These are phyloP conservation scores for Candolleomyces aberdarensis DNA, from an alignment of 768 basidiomycete species.

Conservation along the genomic window DNA sequence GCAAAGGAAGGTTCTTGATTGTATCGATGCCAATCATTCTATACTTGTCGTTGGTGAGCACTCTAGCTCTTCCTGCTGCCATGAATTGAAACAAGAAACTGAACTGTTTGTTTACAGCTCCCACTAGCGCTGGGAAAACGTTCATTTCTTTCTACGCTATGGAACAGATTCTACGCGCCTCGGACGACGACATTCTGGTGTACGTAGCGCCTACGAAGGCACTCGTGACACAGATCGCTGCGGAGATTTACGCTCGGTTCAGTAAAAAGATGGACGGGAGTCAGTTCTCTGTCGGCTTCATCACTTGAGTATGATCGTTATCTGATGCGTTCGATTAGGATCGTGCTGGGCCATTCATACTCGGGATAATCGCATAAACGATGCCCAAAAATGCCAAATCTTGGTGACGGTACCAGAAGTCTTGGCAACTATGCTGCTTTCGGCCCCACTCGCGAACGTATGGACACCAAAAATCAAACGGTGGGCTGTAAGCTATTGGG, in stretches of 20 bases:
- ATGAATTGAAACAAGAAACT: neutral
- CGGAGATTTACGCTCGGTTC: conserved; percentile 72
- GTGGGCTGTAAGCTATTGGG: conserved; percentile 23
- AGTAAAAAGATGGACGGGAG: conserved; percentile 45
- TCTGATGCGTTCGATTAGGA: conserved; percentile 28
- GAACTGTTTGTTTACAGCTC: conserved; percentile 36
- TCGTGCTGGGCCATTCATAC: conserved; percentile 67
- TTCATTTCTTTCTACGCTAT: conserved; percentile 79
- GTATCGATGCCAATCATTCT: conserved; percentile 55
- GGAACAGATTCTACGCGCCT: conserved; percentile 60
- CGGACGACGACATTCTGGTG: conserved; percentile 65
- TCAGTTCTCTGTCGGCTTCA: conserved; percentile 23
- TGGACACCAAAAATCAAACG: conserved; percentile 67
- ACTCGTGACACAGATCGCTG: conserved; percentile 66
- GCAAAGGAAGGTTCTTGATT: conserved; percentile 66
- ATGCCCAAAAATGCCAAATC: conserved; percentile 68
- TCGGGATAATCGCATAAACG: conserved; percentile 58
- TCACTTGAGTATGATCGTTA: neutral
- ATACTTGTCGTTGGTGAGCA: conserved; percentile 63
- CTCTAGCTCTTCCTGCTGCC: neutral
- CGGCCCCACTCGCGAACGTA: conserved; percentile 54
- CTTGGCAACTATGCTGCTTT: conserved; percentile 64
- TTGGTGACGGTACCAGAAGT: conserved; percentile 74
- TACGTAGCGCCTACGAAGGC: conserved; percentile 79
- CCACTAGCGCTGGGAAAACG: conserved; percentile 73